Percentiles rank a stretch among this genome's conserved stretches.
These are phyloP conservation scores for Davidsoniella australis DNA, from an alignment of 2,329 filamentous ascomycete species.

Conservation along the genomic window DNA sequence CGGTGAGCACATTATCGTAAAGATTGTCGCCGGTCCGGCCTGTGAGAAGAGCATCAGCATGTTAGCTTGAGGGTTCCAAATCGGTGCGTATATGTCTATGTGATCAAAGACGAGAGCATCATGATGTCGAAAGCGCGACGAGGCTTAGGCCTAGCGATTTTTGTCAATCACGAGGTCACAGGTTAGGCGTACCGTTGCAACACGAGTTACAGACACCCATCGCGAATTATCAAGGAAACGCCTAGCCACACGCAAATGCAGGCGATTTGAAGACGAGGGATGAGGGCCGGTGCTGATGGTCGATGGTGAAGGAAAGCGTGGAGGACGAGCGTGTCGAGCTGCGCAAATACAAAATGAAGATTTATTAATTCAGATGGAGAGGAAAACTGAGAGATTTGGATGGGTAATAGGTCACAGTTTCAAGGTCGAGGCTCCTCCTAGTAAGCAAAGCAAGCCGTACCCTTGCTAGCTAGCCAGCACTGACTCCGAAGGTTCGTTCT, in stretches of 20 bases:
- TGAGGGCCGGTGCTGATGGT: slow-evolving; percentile 1
- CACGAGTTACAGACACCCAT: slow-evolving; percentile 50
- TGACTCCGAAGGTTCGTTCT: no score
- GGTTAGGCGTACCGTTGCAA: slow-evolving; percentile 29
- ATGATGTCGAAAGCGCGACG: background rate
- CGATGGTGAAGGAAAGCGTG: background rate
- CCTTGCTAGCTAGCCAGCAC: no score
- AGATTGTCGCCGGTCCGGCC: slow-evolving; percentile 65
- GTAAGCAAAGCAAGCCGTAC: no score
- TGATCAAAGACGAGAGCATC: background rate
- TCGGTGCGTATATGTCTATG: background rate
- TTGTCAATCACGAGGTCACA: background rate
- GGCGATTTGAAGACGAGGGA: background rate
- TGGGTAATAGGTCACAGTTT: no score
- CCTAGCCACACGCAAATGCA: slow-evolving; percentile 9
- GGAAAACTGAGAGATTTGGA: no score
- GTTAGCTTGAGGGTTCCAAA: background rate
- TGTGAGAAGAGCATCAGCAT: slow-evolving; percentile 18
- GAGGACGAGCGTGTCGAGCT: slow-evolving; percentile 6
- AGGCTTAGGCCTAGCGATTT: background rate
- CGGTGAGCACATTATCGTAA: slow-evolving; percentile 76
- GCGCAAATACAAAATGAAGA: background rate
- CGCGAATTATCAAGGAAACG: slow-evolving; percentile 15
- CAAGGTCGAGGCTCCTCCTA: no score
- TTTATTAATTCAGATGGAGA: no score